Evolutionary conservation across 768 basidiomycete species (phyloP).

Genomic region (Gymnopilus junonius): DNA sequence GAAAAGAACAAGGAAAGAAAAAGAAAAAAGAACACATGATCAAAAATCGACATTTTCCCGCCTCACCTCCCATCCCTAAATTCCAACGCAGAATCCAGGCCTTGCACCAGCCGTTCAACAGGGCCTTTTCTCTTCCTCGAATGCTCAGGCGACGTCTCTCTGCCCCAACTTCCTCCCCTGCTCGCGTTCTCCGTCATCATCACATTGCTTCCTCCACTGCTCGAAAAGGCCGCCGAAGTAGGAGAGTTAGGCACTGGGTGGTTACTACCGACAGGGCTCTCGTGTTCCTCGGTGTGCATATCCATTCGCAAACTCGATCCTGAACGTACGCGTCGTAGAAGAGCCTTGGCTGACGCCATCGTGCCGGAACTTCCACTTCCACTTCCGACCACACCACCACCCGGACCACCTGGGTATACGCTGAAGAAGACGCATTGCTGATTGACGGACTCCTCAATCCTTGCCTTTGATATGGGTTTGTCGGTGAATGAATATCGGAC

Average conservation of each 20-base stretch:
- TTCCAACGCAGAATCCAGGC: constrained; percentile 30
- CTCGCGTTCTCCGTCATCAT: background rate
- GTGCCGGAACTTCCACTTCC: background rate
- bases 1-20: background rate
- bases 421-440: background rate
- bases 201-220: constrained; percentile 5
- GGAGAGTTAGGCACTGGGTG: background rate
- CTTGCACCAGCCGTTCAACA: constrained; percentile 32
- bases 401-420: background rate
- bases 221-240: background rate
- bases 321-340: constrained; percentile 37
- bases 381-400: background rate
- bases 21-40: background rate
- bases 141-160: constrained; percentile 10
- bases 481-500: background rate
- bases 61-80: constrained; percentile 27
- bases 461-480: background rate
- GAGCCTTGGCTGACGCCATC: constrained; percentile 19
- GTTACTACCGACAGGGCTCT: background rate
- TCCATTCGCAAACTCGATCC: constrained; percentile 35
- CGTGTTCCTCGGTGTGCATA: constrained; percentile 17
- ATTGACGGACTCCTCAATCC: background rate
- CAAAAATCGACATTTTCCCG: background rate
- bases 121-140: constrained; percentile 35
- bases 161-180: background rate